These are phyloP conservation scores for Nicotiana obtusifolia DNA, from an alignment of 257 asterid species.

Conservation along the genomic window DNA sequence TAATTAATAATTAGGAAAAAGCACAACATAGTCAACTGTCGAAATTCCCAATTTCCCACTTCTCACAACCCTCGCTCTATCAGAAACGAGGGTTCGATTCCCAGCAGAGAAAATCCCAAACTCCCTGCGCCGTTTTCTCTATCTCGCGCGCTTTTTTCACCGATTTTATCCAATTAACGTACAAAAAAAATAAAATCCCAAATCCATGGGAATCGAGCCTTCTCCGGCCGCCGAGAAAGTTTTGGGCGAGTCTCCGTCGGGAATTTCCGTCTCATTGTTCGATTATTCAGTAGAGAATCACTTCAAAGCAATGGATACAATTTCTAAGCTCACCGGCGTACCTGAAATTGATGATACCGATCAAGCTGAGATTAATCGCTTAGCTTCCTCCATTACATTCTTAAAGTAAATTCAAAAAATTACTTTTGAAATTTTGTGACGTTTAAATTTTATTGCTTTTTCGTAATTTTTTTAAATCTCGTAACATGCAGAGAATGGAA, in stretches of 20 bases:
- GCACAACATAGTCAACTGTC: no score
- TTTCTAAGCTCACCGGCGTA: constrained; percentile 46
- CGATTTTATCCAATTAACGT: no score
- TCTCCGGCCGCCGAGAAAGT: not conserved
- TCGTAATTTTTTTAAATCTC: not conserved
- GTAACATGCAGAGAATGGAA: constrained; percentile 60
- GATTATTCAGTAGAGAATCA: constrained; percentile 74
- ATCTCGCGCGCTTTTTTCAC: not conserved
- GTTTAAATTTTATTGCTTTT: not conserved
- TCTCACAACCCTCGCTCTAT: no score
- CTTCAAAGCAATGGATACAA: constrained; percentile 46
- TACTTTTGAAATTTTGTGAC: not conserved
- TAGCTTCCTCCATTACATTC: constrained; percentile 62
- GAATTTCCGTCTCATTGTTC: constrained; percentile 42
- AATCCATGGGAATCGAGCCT: not conserved
- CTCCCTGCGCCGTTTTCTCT: not conserved
- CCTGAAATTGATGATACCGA: constrained; percentile 23
- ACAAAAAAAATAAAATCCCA: not conserved
- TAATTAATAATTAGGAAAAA: no score
- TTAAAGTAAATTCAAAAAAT: constrained; percentile 37
- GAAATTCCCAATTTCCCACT: no score
- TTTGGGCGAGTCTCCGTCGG: constrained; percentile 15
- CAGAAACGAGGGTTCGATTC: constrained; percentile 14
- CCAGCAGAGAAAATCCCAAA: not conserved
- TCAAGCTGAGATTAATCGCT: constrained; percentile 42